These are phyloP conservation scores for Suhomyces panamericanus DNA, from an alignment of 1,139 yeast genomes.

Conservation along the genomic window DNA sequence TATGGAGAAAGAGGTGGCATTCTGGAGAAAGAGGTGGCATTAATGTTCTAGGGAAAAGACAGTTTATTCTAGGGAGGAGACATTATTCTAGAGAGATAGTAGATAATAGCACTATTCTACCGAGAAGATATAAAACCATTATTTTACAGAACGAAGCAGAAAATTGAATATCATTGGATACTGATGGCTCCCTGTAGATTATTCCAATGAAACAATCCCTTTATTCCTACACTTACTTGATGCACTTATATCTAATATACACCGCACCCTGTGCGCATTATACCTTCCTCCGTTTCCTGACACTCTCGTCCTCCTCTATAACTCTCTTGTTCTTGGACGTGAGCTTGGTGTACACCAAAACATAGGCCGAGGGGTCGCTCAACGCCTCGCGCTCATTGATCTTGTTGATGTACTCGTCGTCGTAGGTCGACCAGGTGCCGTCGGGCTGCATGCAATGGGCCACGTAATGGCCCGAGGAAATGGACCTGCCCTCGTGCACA, in stretches of 20 bases:
- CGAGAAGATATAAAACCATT: no score
- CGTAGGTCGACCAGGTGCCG: conserved; percentile 89
- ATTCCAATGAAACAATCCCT: no score
- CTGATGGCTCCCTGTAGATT: no score
- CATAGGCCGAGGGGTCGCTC: conserved; percentile 86
- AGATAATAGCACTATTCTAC: no score
- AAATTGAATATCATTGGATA: no score
- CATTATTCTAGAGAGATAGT: no score
- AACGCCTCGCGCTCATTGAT: conserved; percentile 73
- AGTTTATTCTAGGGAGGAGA: no score
- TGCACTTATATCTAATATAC: conserved; percentile 10
- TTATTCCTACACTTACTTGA: neutral
- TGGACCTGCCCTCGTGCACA: conserved; percentile 92
- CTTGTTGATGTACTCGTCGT: conserved; percentile 82
- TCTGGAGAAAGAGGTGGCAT: no score
- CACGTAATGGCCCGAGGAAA: conserved; percentile 90
- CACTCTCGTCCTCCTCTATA: conserved; percentile 6
- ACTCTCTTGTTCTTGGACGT: conserved; percentile 45
- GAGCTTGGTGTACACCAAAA: conserved; percentile 75
- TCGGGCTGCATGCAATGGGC: conserved; percentile 92
- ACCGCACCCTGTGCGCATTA: neutral
- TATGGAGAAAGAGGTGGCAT: no score
- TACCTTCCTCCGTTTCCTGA: conserved; percentile 16
- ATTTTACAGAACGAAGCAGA: no score
- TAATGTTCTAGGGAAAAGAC: no score